Evolutionary conservation across 225 moss, liverwort and hornwort species (phyloP).

Genomic region (Polytrichum formosum): DNA sequence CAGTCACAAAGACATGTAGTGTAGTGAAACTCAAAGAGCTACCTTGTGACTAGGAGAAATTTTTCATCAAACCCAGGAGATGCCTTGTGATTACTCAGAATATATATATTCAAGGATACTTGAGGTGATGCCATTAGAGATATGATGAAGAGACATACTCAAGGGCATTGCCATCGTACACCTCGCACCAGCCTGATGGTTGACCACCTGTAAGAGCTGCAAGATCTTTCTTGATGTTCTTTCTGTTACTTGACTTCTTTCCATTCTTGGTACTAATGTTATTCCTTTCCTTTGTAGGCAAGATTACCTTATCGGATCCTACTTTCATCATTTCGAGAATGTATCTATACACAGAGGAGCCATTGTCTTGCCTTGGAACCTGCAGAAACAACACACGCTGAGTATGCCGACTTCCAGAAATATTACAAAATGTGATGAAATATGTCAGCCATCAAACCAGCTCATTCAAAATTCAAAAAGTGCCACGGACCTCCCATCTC

Average conservation of each 20-base stretch:
- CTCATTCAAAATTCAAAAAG: too few relatives aligned
- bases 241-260: conserved; percentile 21
- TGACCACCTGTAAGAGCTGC: conserved; percentile 8
- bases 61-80: too few relatives aligned
- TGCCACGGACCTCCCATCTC: conserved; percentile 40
- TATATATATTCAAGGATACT: too few relatives aligned
- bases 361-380: conserved; percentile 46
- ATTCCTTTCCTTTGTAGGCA: conserved; percentile 1
- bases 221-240: conserved; percentile 17
- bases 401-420: neutral
- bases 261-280: conserved; percentile 11
- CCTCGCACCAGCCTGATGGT: conserved; percentile 23
- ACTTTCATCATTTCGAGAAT: conserved; percentile 35
- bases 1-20: neutral
- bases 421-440: neutral
- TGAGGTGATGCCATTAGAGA: too few relatives aligned
- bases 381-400: conserved; percentile 4
- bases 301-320: conserved; percentile 8
- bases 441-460: neutral
- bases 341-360: conserved; percentile 35
- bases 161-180: conserved; percentile 31
- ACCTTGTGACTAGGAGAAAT: too few relatives aligned
- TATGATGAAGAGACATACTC: conserved; percentile 18
- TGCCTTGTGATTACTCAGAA: too few relatives aligned
- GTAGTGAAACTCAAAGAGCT: neutral